These are phyloP conservation scores for Cenchrus purpureus DNA, from an alignment of 176 grass and related monocot species.

Conservation along the genomic window DNA sequence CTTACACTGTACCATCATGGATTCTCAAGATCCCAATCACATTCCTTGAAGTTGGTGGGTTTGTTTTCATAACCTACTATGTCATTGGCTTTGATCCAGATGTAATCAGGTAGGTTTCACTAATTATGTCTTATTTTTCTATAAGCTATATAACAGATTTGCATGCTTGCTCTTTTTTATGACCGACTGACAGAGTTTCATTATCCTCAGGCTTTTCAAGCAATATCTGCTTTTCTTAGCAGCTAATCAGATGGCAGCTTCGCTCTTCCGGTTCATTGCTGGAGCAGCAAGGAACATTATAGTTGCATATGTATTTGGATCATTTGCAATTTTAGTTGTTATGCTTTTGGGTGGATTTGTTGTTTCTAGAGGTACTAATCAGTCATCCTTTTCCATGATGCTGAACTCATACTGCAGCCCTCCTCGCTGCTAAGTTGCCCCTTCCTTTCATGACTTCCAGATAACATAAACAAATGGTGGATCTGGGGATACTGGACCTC, in stretches of 20 bases:
- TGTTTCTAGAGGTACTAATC: constrained; percentile 23
- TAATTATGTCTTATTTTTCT: neutral
- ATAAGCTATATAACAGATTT: neutral
- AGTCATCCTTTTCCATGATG: neutral
- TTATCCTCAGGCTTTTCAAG: constrained; percentile 44
- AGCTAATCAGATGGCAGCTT: constrained; percentile 38
- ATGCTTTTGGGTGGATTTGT: constrained; percentile 38
- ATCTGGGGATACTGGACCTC: constrained; percentile 22
- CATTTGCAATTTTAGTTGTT: constrained; percentile 19
- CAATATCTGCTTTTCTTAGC: constrained; percentile 44
- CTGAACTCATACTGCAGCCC: neutral
- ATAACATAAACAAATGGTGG: constrained; percentile 22
- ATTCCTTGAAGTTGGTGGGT: constrained; percentile 16
- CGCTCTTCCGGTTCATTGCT: constrained; percentile 44
- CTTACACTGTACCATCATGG: constrained; percentile 27
- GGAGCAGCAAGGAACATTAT: constrained; percentile 53
- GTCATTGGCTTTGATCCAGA: constrained; percentile 29
- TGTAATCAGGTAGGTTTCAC: constrained; percentile 3
- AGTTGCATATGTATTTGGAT: constrained; percentile 49
- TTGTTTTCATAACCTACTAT: constrained; percentile 19
- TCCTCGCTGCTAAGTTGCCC: neutral
- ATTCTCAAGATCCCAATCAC: constrained; percentile 33
- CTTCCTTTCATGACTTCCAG: constrained; percentile 3
- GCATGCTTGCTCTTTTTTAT: neutral
- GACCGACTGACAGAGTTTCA: neutral